A percentile compares a stretch with the other conserved stretches of the same genome.
Evolutionary conservation across 2,329 filamentous ascomycete species (phyloP).

Genomic region (Leptographium flavum): DNA sequence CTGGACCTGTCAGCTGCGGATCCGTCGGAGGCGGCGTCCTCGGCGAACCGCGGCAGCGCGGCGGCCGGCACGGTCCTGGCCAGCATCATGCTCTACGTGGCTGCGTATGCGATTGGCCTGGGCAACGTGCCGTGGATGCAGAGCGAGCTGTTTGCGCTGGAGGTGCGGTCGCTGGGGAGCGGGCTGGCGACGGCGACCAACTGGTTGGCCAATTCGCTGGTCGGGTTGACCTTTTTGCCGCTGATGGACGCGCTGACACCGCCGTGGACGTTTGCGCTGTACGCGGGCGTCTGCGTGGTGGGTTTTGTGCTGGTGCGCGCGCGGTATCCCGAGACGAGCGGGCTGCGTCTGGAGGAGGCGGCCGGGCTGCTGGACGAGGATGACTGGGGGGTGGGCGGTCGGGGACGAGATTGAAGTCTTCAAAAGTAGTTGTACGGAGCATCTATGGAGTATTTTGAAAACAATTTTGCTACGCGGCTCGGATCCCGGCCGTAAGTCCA

Average conservation of each 20-base stretch:
- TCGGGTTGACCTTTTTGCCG: constrained; percentile 77
- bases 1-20: no score
- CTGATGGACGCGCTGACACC: constrained; percentile 68
- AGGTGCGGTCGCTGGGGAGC: constrained; percentile 58
- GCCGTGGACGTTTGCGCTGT: constrained; percentile 66
- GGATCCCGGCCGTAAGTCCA: no score
- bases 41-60: no score
- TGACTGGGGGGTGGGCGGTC: constrained; percentile 52
- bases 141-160: constrained; percentile 74
- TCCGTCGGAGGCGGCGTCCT: no score
- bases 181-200: constrained; percentile 66
- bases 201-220: constrained; percentile 75
- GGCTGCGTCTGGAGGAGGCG: constrained; percentile 68
- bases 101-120: constrained; percentile 72
- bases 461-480: no score
- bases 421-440: no score
- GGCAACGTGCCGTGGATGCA: constrained; percentile 96
- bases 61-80: constrained; percentile 50
- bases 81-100: constrained; percentile 72
- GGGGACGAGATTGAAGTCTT: constrained; percentile 8
- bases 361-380: constrained; percentile 55
- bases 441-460: no score
- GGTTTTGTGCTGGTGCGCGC: constrained; percentile 57
- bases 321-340: constrained; percentile 79
- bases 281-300: constrained; percentile 52